A percentile compares a stretch with the other conserved stretches of the same genome.
phyloP scores from a whole-genome alignment of 768 basidiomycete species.

The Trichaptum fuscoviolaceum region DNA sequence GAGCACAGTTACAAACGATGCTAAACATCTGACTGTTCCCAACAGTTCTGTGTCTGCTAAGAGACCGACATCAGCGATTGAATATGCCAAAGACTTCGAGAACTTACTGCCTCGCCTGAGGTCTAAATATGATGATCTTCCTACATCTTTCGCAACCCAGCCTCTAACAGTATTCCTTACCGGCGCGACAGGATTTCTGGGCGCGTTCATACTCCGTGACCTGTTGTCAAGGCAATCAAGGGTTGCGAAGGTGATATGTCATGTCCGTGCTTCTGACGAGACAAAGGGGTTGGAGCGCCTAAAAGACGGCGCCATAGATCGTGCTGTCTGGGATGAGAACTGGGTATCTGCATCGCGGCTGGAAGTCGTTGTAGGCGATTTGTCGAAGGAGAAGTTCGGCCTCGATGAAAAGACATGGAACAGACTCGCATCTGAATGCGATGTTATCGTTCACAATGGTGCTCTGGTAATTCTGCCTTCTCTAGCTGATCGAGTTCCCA shows the following conservation, averaged over 20 bases:
- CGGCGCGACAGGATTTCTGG: constrained; percentile 95
- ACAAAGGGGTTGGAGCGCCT: constrained; percentile 66
- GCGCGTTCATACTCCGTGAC: constrained; percentile 84
- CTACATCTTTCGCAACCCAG: constrained; percentile 47
- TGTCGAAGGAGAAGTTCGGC: constrained; percentile 72
- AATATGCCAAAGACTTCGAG: constrained; percentile 79
- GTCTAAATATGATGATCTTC: constrained; percentile 54
- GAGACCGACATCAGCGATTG: constrained; percentile 29
- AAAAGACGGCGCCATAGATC: constrained; percentile 64
- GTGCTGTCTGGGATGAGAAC: constrained; percentile 82
- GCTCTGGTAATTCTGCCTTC: constrained; percentile 69
- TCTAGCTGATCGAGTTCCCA: neutral
- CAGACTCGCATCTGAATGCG: constrained; percentile 61
- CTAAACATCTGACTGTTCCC: constrained; percentile 13
- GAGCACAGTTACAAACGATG: constrained; percentile 16
- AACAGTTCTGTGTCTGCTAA: constrained; percentile 16
- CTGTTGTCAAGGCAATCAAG: constrained; percentile 56
- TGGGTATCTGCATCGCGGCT: constrained; percentile 70
- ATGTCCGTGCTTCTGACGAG: constrained; percentile 69
- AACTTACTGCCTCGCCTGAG: constrained; percentile 53
- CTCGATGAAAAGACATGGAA: constrained; percentile 60
- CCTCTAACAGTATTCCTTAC: constrained; percentile 86
- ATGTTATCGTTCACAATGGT: constrained; percentile 90
- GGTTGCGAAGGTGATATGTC: constrained; percentile 85
- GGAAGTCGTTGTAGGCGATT: constrained; percentile 81